phyloP scores from a whole-genome alignment of 306 rosid genomes.

The Cucurbita maxima region DNA sequence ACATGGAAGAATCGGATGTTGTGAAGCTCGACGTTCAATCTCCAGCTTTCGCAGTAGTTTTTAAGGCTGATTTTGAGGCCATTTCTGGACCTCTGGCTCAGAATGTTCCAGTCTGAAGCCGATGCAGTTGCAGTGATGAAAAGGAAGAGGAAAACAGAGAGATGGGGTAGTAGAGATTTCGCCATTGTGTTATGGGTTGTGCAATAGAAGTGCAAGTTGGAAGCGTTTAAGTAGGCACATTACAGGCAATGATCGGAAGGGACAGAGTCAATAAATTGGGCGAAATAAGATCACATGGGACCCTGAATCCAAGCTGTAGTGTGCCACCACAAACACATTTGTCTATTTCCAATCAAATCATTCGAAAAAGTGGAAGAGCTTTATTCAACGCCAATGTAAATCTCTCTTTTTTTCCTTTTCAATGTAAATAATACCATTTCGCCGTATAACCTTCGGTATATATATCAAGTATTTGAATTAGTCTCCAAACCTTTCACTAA shows the following conservation, averaged over 20 bases:
- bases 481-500: too few relatives aligned
- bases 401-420: too few relatives aligned
- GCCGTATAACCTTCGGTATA: too few relatives aligned
- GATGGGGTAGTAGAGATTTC: not conserved
- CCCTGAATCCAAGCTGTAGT: not conserved
- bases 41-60: constrained; percentile 57
- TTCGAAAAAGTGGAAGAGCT: too few relatives aligned
- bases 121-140: constrained; percentile 15
- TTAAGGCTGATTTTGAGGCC: constrained; percentile 30
- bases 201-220: not conserved
- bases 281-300: not conserved
- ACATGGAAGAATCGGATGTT: constrained; percentile 39
- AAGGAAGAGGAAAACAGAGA: constrained; percentile 9
- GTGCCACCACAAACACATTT: not conserved
- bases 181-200: constrained; percentile 10
- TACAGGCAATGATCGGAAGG: not conserved
- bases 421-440: too few relatives aligned
- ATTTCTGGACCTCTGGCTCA: constrained; percentile 20
- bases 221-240: not conserved
- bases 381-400: too few relatives aligned
- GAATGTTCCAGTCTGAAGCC: constrained; percentile 40
- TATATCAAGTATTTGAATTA: too few relatives aligned
- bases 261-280: not conserved
- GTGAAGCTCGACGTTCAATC: constrained; percentile 60
- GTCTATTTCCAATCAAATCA: not conserved